A percentile compares a stretch with the other conserved stretches of the same genome.
phyloP scores from a whole-genome alignment of 1,284 basidiomycete species.

The Flammula alnicola region DNA sequence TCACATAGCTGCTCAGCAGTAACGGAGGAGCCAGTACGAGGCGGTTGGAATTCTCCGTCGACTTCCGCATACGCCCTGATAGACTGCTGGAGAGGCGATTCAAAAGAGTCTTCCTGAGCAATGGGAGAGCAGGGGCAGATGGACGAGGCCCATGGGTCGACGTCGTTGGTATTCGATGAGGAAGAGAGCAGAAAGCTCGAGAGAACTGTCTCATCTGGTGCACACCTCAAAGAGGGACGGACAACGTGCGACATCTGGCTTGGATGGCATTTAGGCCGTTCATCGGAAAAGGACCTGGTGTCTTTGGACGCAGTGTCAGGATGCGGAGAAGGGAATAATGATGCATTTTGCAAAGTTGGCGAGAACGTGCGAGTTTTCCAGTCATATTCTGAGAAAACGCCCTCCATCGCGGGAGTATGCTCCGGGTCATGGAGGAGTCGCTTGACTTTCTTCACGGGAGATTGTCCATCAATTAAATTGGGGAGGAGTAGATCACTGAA shows the following conservation, averaged over 20 bases:
- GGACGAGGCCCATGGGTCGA: neutral
- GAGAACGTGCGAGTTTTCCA: neutral
- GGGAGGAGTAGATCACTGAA: too few relatives aligned
- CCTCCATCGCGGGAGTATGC: conserved; percentile 5
- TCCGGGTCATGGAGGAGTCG: conserved; percentile 6
- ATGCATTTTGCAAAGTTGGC: neutral
- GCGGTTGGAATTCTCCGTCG: conserved; percentile 1
- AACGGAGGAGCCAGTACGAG: neutral
- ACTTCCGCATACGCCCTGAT: conserved; percentile 12
- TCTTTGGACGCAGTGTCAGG: neutral
- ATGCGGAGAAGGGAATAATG: neutral
- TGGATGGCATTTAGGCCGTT: neutral
- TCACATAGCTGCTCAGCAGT: neutral
- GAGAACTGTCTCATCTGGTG: conserved; percentile 13
- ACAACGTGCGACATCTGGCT: neutral
- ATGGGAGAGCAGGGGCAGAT: conserved; percentile 16
- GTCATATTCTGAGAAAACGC: conserved; percentile 10
- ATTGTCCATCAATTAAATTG: neutral
- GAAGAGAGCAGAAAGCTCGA: conserved; percentile 13
- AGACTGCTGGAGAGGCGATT: conserved; percentile 15
- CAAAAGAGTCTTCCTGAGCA: neutral
- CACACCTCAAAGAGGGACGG: neutral
- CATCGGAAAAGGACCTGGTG: conserved; percentile 1
- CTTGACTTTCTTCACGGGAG: conserved; percentile 1
- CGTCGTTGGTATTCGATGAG: neutral